phyloP scores from a whole-genome alignment of 192 early-diverging fungal species.

The Kappamyces sp. region DNA sequence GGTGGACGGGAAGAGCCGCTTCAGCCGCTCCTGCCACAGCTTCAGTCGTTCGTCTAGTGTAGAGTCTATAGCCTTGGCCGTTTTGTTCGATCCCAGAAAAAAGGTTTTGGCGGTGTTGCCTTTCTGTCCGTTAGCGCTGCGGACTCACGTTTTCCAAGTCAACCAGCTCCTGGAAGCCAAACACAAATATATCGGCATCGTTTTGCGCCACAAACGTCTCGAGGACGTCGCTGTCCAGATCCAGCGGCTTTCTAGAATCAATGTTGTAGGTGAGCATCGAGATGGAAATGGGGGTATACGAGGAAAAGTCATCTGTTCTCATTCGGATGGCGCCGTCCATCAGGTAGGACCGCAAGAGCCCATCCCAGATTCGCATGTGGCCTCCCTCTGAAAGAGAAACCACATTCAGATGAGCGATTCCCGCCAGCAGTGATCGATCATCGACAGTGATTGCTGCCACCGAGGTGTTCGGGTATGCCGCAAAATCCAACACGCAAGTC shows the following conservation, averaged over 20 bases:
- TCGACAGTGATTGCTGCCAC: slow-evolving; percentile 50
- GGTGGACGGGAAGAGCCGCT: slow-evolving; percentile 20
- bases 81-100: slow-evolving; percentile 28
- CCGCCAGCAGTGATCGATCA: slow-evolving; percentile 42
- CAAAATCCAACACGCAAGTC: slow-evolving; percentile 61
- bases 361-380: slow-evolving; percentile 70
- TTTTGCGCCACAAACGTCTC: slow-evolving; percentile 37
- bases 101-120: slow-evolving; percentile 69
- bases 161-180: slow-evolving; percentile 84
- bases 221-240: slow-evolving; percentile 55
- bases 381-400: slow-evolving; percentile 59
- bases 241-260: slow-evolving; percentile 80
- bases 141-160: slow-evolving; percentile 56
- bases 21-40: slow-evolving; percentile 76
- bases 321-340: slow-evolving; percentile 34
- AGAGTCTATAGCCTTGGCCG: slow-evolving; percentile 32
- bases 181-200: slow-evolving; percentile 67
- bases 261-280: slow-evolving; percentile 92
- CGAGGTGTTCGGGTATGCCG: slow-evolving; percentile 49
- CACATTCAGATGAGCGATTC: slow-evolving; percentile 46
- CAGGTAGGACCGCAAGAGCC: slow-evolving; percentile 62
- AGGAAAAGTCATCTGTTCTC: slow-evolving; percentile 49
- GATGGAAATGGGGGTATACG: slow-evolving; percentile 59
- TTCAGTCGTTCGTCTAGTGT: slow-evolving; percentile 65
- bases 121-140: slow-evolving; percentile 44